Conservation (phyloP, 768 basidiomycete species). For the Naganishia kalamii region DNA sequence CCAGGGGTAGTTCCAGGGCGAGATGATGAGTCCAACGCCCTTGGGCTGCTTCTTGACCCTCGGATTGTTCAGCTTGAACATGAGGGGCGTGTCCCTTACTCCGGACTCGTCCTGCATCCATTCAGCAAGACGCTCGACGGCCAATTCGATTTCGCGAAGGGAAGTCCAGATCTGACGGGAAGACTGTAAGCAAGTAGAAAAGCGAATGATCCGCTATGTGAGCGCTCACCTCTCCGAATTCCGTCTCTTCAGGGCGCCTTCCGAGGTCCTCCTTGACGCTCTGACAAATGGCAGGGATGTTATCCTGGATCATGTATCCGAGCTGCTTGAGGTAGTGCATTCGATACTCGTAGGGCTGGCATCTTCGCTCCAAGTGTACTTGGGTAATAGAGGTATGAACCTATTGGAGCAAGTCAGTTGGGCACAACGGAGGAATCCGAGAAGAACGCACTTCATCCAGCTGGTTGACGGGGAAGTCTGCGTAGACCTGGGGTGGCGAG, state of each 20-base stretch:
- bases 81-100: slow-evolving; percentile 33
- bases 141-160: slow-evolving; percentile 40
- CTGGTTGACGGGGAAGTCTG: slow-evolving; percentile 16
- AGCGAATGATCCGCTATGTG: neutral
- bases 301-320: slow-evolving; percentile 43
- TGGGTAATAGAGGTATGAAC: slow-evolving; percentile 2
- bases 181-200: neutral
- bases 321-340: slow-evolving; percentile 44
- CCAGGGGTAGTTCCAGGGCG: slow-evolving; percentile 40
- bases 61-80: slow-evolving; percentile 37
- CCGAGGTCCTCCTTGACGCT: slow-evolving; percentile 41
- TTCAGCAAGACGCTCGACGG: slow-evolving; percentile 32
- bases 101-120: slow-evolving; percentile 45
- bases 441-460: neutral
- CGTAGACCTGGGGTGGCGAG: neutral
- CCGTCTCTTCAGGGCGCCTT: slow-evolving; percentile 30
- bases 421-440: neutral
- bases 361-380: slow-evolving; percentile 14
- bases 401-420: neutral
- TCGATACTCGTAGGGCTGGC: slow-evolving; percentile 32
- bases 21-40: slow-evolving; percentile 36
- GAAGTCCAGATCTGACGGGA: slow-evolving; percentile 18
- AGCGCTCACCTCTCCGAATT: slow-evolving; percentile 35
- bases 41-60: slow-evolving; percentile 44
- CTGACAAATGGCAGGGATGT: slow-evolving; percentile 33